Evolutionary conservation across 2,329 filamentous ascomycete species (phyloP), one percentile per base, ranked within the genome.

Genomic region (Clonostachys byssicola): DNA sequence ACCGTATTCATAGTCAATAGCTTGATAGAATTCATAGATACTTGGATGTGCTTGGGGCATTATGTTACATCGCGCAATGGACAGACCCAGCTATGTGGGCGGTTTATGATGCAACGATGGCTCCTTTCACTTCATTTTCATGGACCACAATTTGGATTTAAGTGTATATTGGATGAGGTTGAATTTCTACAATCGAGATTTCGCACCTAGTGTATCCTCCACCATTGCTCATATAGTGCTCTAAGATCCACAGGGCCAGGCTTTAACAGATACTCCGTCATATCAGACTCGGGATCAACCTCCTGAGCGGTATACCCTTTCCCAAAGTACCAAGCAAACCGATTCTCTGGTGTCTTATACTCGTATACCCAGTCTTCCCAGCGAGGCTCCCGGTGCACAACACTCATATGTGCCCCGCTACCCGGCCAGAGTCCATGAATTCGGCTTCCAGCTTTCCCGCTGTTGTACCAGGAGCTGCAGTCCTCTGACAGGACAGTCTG

Each of bases 181-280:
- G 23, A 30, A 30, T 30, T 8, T 30, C 23, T 10, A 30, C 9
- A 30, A 30, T 9, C 23, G 3, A 30, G 23, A 30, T 30, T 30
- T 20, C 3, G 2, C 13, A 20, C 3, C 33, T 44, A 44, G 3
- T 33, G 43, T n/a, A 44, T 14, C 8, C 74, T 72, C 74, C 78
- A 88, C 86, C 86, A 90, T n/a, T 73, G 74, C 70, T 90, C 86
- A 59, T 89, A 79, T 45, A 86, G 59, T 40, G 80, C 73, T 52
- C 74, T 73, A 51, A 89, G 62, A 57, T 88, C 80, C 36, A 83
- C 70, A 34, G 78, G 69, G 35, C 71, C 72, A 0, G 78, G 77
- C 33, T 74, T 55, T 52, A 67, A 77, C 47, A 90, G 61, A 70
- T 89, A 88, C 10, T 75, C 68, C 10, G 82, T 86, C 59, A 87